Evolutionary conservation across 257 asterid species (phyloP), one percentile per base, ranked within the genome.

Genomic region (Knoxia roxburghii): DNA sequence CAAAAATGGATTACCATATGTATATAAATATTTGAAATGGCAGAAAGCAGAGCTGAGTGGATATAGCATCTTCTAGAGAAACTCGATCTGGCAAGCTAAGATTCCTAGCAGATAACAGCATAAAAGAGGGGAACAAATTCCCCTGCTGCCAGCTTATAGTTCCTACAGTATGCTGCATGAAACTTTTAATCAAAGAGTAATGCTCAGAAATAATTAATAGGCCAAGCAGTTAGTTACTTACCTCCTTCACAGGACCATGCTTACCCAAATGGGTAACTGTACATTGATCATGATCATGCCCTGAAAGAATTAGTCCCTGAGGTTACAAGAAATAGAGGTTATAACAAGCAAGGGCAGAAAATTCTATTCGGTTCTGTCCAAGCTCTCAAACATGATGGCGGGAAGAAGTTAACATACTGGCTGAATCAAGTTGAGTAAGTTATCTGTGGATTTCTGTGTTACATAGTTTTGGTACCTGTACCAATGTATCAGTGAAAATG

Each of bases 71-170:
- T 70, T 75, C 83, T 24, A 78, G 69, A 46, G 53, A 57, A 40
- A 79, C 64, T 57, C 76, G 84, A 23, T 74, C 72, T 0, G 83
- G 65, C 23, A 54, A 49, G 0, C 83, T 75, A 23, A 71, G 83
- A 62, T 88, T 85, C 71, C 82, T 75, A 67, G 73, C 94, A 64
- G 99, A 86, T 72, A 93, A 83, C 39, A 93, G 87, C 99, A 93
- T 88, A 71, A 90, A 93, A 24, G 99, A 93, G 70, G 99, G 99
- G 66, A 81, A 87, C 74, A 90, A 65, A 72, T 94, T 94, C 39
- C 99, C 99, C 77, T 86, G 95, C 80, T 94, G 99, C 99, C 99
- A 94, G 80, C 99, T 94, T 71, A 94, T 77, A 50, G 97, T 94
- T 78, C 99, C 99, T 72, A 94, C 71, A 70, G 99, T 88, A 59